phyloP scores from a whole-genome alignment of 2,329 filamentous ascomycete genomes.

The Clonostachys rhizophaga region DNA sequence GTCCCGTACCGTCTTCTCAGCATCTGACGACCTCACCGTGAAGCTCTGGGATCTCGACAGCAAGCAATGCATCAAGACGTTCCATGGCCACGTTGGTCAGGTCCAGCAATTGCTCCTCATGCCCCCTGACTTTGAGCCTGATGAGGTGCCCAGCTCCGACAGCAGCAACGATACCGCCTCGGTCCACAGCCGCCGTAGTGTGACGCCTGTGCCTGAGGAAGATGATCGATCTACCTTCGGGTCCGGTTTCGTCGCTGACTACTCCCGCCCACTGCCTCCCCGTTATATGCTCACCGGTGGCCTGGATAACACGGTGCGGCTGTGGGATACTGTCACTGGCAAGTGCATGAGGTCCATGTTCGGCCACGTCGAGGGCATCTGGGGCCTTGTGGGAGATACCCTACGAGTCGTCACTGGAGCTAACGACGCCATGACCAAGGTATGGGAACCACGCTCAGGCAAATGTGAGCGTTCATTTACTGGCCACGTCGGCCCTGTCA shows the following conservation, averaged over 20 bases:
- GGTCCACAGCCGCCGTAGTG: slow-evolving; percentile 40
- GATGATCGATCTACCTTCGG: slow-evolving; percentile 54
- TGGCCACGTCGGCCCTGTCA: slow-evolving; percentile 86
- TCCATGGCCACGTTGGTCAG: slow-evolving; percentile 88
- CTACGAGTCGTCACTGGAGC: slow-evolving; percentile 83
- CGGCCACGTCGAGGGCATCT: slow-evolving; percentile 93
- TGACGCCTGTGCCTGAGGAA: slow-evolving; percentile 26
- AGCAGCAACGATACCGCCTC: slow-evolving; percentile 51
- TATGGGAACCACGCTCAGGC: slow-evolving; percentile 88
- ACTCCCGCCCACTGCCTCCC: slow-evolving; percentile 67
- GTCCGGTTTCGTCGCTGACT: slow-evolving; percentile 55
- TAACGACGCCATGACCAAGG: slow-evolving; percentile 91
- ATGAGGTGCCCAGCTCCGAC: slow-evolving; percentile 51
- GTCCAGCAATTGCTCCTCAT: slow-evolving; percentile 88
- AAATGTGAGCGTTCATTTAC: slow-evolving; percentile 91
- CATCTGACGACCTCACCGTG: slow-evolving; percentile 88
- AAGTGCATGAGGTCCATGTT: slow-evolving; percentile 90
- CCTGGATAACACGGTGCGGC: slow-evolving; percentile 82
- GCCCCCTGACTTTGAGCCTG: slow-evolving; percentile 84
- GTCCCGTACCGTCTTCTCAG: slow-evolving; percentile 84
- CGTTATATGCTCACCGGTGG: slow-evolving; percentile 92
- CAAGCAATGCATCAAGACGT: slow-evolving; percentile 69
- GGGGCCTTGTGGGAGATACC: slow-evolving; percentile 86
- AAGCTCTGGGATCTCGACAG: slow-evolving; percentile 93
- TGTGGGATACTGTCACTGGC: slow-evolving; percentile 85